Evolutionary conservation across 257 asterid genomes (phyloP).

Genomic region (Paulownia fortunei): DNA sequence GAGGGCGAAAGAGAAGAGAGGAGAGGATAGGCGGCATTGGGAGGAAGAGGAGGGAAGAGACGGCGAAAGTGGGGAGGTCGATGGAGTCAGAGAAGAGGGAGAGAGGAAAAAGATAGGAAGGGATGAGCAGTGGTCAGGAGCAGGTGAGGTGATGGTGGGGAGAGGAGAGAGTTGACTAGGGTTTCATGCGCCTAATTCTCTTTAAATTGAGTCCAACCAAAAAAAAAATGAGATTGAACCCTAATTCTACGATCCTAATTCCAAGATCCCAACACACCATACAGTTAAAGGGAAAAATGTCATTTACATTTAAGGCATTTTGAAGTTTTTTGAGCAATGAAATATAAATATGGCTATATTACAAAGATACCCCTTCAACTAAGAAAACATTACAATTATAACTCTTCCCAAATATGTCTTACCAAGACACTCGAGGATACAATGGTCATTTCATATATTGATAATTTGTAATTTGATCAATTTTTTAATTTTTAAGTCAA

Average conservation of each 20-base stretch:
- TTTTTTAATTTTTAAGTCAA: background rate
- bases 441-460: too few relatives aligned
- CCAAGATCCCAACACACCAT: background rate
- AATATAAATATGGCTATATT: background rate
- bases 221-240: background rate
- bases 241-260: background rate
- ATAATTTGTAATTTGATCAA: too few relatives aligned
- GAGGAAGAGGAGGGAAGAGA: too few relatives aligned
- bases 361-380: background rate
- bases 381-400: background rate
- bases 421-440: background rate
- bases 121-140: background rate
- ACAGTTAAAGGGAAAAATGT: background rate
- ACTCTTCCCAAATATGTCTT: background rate
- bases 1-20: too few relatives aligned
- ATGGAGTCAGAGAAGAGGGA: conserved; percentile 1
- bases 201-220: background rate
- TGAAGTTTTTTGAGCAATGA: background rate
- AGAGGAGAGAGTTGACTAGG: background rate
- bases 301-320: background rate
- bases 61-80: background rate
- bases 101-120: background rate
- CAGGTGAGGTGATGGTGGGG: background rate
- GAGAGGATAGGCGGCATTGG: too few relatives aligned
- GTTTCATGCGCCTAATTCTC: background rate